phyloP scores from a whole-genome alignment of 176 grass and related monocot species.

The Oryza rufipogon region DNA sequence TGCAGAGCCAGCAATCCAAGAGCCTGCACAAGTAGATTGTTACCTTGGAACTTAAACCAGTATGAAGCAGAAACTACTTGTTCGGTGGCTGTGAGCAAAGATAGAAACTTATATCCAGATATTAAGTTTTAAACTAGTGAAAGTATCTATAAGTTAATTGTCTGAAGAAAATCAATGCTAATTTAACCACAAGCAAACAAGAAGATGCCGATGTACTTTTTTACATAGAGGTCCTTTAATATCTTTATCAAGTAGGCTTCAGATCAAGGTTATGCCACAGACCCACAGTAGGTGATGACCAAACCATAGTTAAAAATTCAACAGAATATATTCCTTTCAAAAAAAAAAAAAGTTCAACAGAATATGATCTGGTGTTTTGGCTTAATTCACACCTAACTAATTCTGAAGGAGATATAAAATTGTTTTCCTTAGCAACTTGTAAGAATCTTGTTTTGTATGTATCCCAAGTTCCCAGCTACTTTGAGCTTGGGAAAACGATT shows the following conservation, averaged over 20 bases:
- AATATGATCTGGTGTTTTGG: neutral
- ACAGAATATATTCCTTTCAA: neutral
- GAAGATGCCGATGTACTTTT: neutral
- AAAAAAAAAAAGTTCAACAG: neutral
- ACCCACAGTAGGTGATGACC: neutral
- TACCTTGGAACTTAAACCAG: neutral
- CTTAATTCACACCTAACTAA: neutral
- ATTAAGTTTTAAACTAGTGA: neutral
- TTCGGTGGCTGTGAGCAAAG: neutral
- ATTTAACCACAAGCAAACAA: neutral
- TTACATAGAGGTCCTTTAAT: slow-evolving; percentile 10
- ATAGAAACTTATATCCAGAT: neutral
- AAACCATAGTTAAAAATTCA: neutral
- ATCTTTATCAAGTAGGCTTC: slow-evolving; percentile 2
- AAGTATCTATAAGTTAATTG: neutral
- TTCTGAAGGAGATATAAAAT: neutral
- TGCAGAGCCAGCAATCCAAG: slow-evolving; percentile 65
- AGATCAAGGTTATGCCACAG: slow-evolving; percentile 8
- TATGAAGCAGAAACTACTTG: neutral
- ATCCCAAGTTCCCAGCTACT: neutral
- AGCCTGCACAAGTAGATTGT: slow-evolving; percentile 45
- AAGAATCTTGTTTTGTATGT: neutral
- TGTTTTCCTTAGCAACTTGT: neutral
- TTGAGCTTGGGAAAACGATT: slow-evolving; percentile 4
- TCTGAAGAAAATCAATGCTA: neutral